Evolutionary conservation across 2,329 filamentous ascomycete genomes (phyloP).

Genomic region (Tolypocladium paradoxum): DNA sequence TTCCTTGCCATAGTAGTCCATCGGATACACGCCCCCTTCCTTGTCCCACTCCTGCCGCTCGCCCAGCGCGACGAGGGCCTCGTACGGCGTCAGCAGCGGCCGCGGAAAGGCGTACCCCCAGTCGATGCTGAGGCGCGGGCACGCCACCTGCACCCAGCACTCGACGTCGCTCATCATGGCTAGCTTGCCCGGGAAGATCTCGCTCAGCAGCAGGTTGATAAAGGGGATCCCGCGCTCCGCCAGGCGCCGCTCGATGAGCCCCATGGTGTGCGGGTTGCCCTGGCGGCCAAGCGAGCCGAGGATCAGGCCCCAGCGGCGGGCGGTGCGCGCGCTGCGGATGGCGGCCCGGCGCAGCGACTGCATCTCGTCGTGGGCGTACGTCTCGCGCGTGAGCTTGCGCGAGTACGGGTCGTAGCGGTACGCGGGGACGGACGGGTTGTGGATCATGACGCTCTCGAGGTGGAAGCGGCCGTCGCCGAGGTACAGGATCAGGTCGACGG

Average conservation of each 20-base stretch:
- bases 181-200: conserved; percentile 94
- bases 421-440: conserved; percentile 81
- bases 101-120: conserved; percentile 95
- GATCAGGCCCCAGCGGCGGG: conserved; percentile 89
- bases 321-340: conserved; percentile 62
- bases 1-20: conserved; percentile 96
- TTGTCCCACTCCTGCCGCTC: conserved; percentile 63
- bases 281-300: conserved; percentile 86
- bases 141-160: conserved; percentile 97
- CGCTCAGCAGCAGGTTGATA: conserved; percentile 77
- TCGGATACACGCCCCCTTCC: conserved; percentile 64
- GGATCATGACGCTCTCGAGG: conserved; percentile 97
- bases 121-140: conserved; percentile 92
- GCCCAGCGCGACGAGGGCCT: conserved; percentile 83
- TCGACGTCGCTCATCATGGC: conserved; percentile 90
- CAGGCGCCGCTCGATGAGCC: conserved; percentile 71
- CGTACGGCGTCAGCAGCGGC: conserved; percentile 85
- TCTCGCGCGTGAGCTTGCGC: conserved; percentile 79
- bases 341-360: conserved; percentile 68
- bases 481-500: conserved; percentile 72
- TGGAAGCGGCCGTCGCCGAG: conserved; percentile 91
- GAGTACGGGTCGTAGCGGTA: conserved; percentile 98
- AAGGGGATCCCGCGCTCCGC: conserved; percentile 62
- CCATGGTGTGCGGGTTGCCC: conserved; percentile 89
- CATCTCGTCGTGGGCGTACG: conserved; percentile 87